These are phyloP conservation scores for Ganoderma multipileum DNA, from an alignment of 1,284 basidiomycete species.

Conservation along the genomic window DNA sequence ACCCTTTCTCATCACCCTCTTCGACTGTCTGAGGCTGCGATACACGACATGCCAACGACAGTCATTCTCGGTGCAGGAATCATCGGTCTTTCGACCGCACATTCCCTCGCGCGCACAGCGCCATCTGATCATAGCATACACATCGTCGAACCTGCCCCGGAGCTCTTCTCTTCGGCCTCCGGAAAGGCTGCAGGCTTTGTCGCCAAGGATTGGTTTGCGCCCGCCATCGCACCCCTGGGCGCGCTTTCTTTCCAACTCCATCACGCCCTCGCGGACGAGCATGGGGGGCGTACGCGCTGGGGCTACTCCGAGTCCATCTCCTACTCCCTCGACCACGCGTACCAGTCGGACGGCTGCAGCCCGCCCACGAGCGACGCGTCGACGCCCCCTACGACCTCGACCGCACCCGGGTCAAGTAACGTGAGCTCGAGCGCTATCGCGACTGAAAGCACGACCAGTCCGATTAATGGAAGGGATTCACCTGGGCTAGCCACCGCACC, in stretches of 20 bases:
- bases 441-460: neutral
- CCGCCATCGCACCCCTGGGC: conserved; percentile 54
- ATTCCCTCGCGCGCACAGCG: conserved; percentile 41
- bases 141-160: conserved; percentile 43
- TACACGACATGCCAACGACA: conserved; percentile 38
- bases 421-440: neutral
- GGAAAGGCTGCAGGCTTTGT: conserved; percentile 73
- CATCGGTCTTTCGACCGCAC: conserved; percentile 61
- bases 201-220: conserved; percentile 69
- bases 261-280: conserved; percentile 56
- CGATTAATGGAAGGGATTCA: neutral
- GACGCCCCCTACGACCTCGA: neutral
- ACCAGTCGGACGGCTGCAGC: conserved; percentile 15
- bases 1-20: neutral
- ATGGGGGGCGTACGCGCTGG: conserved; percentile 59
- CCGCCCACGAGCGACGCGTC: neutral
- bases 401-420: neutral
- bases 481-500: neutral
- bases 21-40: conserved; percentile 6
- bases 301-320: conserved; percentile 54
- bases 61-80: conserved; percentile 59
- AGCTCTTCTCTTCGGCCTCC: conserved; percentile 53
- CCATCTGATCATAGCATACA: conserved; percentile 40
- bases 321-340: conserved; percentile 39
- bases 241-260: conserved; percentile 67